A percentile compares a stretch with the other conserved stretches of the same genome.
Conservation (phyloP, 2,329 filamentous ascomycete species). For the Talaromyces sp. region DNA sequence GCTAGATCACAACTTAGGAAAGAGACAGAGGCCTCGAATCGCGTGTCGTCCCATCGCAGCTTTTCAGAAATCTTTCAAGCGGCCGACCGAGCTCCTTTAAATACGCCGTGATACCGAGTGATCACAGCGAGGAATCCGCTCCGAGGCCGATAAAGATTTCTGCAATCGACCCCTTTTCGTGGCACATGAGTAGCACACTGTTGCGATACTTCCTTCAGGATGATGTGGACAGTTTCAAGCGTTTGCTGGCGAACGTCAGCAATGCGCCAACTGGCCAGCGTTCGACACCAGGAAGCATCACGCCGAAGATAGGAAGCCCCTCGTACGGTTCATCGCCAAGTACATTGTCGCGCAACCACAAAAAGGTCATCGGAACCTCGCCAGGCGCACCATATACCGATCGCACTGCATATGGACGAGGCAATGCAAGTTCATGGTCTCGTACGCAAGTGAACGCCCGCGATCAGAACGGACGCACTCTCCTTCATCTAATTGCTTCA, state of each 20-base stretch:
- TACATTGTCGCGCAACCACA: slow-evolving; percentile 45
- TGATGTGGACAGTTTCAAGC: slow-evolving; percentile 92
- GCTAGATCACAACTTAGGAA: neutral
- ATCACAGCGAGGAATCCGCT: slow-evolving; percentile 81
- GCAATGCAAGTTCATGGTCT: slow-evolving; percentile 38
- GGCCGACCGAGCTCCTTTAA: slow-evolving; percentile 63
- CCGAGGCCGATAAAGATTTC: slow-evolving; percentile 48
- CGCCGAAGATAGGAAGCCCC: slow-evolving; percentile 28
- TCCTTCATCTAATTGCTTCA: slow-evolving; percentile 79
- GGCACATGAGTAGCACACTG: slow-evolving; percentile 90
- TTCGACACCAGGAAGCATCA: slow-evolving; percentile 22
- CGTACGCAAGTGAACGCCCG: slow-evolving; percentile 75
- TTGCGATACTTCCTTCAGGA: slow-evolving; percentile 97
- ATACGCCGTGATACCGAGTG: slow-evolving; percentile 79
- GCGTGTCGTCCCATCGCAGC: neutral
- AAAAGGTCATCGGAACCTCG: slow-evolving; percentile 42
- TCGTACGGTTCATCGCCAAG: slow-evolving; percentile 28
- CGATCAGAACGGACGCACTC: slow-evolving; percentile 73
- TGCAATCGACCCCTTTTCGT: slow-evolving; percentile 28
- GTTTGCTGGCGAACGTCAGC: slow-evolving; percentile 70
- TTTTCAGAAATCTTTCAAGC: slow-evolving; percentile 14
- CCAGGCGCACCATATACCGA: slow-evolving; percentile 43
- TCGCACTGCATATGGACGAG: slow-evolving; percentile 19
- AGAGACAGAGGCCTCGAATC: neutral
- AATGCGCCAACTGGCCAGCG: slow-evolving; percentile 40